Percentiles rank a stretch among this genome's conserved stretches.
Conservation (phyloP, 495 filamentous ascomycete species). For the Xylaria cubensis region DNA sequence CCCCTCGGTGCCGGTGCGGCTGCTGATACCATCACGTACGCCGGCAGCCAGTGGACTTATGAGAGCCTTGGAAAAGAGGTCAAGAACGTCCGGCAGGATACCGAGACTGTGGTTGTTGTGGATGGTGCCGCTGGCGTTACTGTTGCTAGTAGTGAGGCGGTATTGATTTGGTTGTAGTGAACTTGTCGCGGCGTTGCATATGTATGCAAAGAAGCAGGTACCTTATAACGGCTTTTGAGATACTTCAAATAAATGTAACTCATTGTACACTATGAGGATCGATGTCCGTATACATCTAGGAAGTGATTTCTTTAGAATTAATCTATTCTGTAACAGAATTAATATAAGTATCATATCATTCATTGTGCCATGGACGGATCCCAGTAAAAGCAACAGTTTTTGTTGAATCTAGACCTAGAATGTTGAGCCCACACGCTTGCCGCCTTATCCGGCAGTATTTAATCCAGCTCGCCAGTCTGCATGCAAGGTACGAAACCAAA, state of each 20-base stretch:
- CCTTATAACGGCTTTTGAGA: neutral
- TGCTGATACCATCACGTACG: slow-evolving; percentile 40
- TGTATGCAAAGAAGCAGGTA: neutral
- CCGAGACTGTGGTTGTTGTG: slow-evolving; percentile 29
- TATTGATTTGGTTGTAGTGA: slow-evolving; percentile 34
- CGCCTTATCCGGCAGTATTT: slow-evolving; percentile 5
- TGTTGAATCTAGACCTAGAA: neutral
- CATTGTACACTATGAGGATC: no score
- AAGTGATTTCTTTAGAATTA: no score
- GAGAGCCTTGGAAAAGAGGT: slow-evolving; percentile 38
- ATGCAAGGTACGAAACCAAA: slow-evolving; percentile 6
- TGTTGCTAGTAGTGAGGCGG: slow-evolving; percentile 36
- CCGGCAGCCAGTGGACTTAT: slow-evolving; percentile 42
- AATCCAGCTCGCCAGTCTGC: neutral
- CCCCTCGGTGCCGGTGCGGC: slow-evolving; percentile 36
- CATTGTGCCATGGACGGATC: no score
- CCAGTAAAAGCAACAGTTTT: no score
- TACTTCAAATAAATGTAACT: neutral
- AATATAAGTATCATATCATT: no score
- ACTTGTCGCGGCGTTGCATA: neutral
- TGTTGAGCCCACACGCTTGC: neutral
- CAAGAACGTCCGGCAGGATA: slow-evolving; percentile 34
- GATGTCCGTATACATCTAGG: no score
- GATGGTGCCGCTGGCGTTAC: slow-evolving; percentile 30
- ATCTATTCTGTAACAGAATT: no score